Evolutionary conservation across 192 early-diverging fungal species (phyloP), one percentile per base, ranked within the genome.

Genomic region (Backusella sp.): DNA sequence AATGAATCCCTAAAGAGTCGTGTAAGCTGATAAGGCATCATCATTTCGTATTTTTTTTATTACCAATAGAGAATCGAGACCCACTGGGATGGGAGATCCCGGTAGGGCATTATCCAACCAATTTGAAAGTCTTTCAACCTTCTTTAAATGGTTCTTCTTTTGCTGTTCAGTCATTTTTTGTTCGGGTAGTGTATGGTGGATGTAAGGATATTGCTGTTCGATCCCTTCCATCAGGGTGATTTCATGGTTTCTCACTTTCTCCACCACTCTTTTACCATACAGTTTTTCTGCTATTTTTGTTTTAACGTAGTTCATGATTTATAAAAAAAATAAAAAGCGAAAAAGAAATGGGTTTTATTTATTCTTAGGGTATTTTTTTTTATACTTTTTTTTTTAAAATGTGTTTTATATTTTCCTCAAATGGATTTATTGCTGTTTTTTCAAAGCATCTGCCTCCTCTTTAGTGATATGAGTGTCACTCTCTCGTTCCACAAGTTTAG

Each of bases 401-500:
- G 12, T 14, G 12, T 36, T 42, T n/a, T 42, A 21, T 32, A 14
- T 26, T 70, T 68, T 68, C 32, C 32, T 32, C 32, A 32, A 32
- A 32, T 32, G 32, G 32, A 32, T 32, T 68, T 68, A 36, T 9
- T 69, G 34, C n/a, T 23, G 35, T 41, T 69, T 69, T 36, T 36
- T 35, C 36, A 23, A 4, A 17, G 34, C 36, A 1, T 6, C 6
- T 71, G 35, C 7, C 14, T 70, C 36, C 1, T 71, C 41, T 5
- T 6, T 39, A 11, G 9, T 71, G 15, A 41, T 42, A 6, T 30
- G 26, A 26, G 34, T 21, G 17, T 71, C 69, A 17, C 6, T 46
- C 26, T 74, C 59, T 34, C 42, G 62, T 62, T 88, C 87, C 49
- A 88, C 77, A 15, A 86, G 37, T 41, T 80, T 79, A 19, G 88